These are phyloP conservation scores for Cokeromyces recurvatus DNA, from an alignment of 371 early-diverging fungal species.

Conservation along the genomic window DNA sequence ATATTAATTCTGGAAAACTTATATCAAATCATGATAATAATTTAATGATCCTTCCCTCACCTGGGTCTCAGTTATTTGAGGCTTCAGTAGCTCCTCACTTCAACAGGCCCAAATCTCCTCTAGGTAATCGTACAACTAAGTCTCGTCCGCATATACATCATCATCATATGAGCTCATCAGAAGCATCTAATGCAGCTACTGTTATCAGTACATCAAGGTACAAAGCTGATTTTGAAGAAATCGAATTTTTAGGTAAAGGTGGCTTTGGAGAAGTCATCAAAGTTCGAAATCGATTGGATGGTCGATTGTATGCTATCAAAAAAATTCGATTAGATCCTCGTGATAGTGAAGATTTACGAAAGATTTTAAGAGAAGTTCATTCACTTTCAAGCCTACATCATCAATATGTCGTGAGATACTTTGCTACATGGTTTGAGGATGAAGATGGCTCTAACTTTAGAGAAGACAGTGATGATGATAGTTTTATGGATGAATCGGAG, in stretches of 20 bases:
- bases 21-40: neutral
- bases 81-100: constrained; percentile 6
- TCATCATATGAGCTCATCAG: neutral
- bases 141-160: too few relatives aligned
- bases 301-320: constrained; percentile 89
- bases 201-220: constrained; percentile 57
- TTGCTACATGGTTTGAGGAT: constrained; percentile 93
- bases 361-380: constrained; percentile 88
- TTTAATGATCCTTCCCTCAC: neutral
- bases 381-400: constrained; percentile 88
- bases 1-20: constrained; percentile 8
- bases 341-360: constrained; percentile 71
- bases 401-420: constrained; percentile 89
- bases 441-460: constrained; percentile 14
- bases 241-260: constrained; percentile 88
- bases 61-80: constrained; percentile 10
- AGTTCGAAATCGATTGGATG: constrained; percentile 80
- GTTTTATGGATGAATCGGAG: constrained; percentile 40
- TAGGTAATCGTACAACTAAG: too few relatives aligned
- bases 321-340: constrained; percentile 74
- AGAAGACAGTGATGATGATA: constrained; percentile 50
- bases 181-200: neutral
- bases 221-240: constrained; percentile 87
- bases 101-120: constrained; percentile 4
- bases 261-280: constrained; percentile 96